These are phyloP conservation scores for Amborella trichopoda DNA, from an alignment of 164 flowering plant species.

Conservation along the genomic window DNA sequence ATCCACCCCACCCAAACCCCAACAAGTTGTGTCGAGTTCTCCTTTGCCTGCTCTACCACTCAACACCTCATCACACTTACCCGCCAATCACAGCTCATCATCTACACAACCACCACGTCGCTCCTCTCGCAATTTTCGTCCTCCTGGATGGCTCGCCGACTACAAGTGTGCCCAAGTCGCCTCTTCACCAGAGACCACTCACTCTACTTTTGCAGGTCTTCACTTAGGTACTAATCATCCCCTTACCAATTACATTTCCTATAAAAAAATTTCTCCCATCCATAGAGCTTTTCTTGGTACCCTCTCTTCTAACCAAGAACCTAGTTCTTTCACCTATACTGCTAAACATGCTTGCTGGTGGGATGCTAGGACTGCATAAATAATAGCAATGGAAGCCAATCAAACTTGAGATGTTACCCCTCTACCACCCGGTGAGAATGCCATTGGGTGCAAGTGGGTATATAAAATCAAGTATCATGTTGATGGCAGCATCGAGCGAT, in stretches of 20 bases:
- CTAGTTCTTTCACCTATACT: no score
- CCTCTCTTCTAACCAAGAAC: not conserved
- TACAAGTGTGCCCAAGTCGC: not conserved
- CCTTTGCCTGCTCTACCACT: no score
- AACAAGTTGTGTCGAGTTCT: not conserved
- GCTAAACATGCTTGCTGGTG: no score
- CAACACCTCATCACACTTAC: no score
- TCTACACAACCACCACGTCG: not conserved
- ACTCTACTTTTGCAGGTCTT: not conserved
- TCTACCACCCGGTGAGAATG: no score
- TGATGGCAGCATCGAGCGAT: not conserved
- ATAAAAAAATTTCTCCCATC: not conserved
- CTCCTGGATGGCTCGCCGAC: no score
- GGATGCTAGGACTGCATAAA: no score
- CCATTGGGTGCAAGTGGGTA: no score
- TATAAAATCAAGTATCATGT: not conserved
- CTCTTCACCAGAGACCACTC: not conserved
- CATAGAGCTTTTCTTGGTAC: not conserved
- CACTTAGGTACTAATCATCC: not conserved
- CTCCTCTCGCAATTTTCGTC: not conserved
- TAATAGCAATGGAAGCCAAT: no score
- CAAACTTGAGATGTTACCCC: no score
- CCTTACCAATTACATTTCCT: not conserved
- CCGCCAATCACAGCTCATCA: no score
- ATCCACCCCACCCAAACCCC: not conserved